Conservation (phyloP, 257 asterid species). For the Paulownia fortunei region DNA sequence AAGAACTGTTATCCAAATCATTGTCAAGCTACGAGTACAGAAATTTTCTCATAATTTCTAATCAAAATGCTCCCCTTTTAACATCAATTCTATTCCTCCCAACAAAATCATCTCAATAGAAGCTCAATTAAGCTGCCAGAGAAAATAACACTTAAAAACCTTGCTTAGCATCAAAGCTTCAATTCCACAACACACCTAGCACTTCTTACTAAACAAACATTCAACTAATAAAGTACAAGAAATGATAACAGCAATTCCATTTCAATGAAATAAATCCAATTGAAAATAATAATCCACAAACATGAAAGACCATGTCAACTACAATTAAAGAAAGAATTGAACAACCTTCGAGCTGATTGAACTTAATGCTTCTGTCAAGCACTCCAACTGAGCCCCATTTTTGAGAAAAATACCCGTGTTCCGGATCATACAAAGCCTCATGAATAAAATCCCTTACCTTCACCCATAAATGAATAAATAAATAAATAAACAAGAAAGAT, state of each 20-base stretch:
- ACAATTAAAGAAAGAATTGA: slow-evolving; percentile 11
- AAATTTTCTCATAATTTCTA: not conserved
- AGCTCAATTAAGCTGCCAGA: not conserved
- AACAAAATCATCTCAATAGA: slow-evolving; percentile 18
- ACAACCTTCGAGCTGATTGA: slow-evolving; percentile 77
- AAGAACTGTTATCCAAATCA: not conserved
- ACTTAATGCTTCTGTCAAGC: slow-evolving; percentile 84
- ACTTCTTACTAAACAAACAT: not conserved
- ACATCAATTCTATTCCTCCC: not conserved
- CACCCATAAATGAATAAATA: slow-evolving; percentile 19
- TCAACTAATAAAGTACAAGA: not conserved
- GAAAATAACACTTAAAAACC: not conserved
- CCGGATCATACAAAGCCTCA: slow-evolving; percentile 79
- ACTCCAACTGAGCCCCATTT: slow-evolving; percentile 91
- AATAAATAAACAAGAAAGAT: not conserved
- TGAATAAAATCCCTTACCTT: slow-evolving; percentile 93
- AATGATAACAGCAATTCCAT: slow-evolving; percentile 3
- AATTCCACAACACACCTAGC: not conserved
- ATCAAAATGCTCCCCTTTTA: not conserved
- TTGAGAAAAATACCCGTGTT: slow-evolving; percentile 84
- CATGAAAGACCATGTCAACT: not conserved
- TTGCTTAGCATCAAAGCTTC: slow-evolving; percentile 5
- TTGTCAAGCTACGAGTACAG: slow-evolving; percentile 2
- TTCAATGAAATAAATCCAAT: not conserved
- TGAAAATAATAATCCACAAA: slow-evolving; percentile 1